Conservation (phyloP, 257 asterid species). For the Lycium barbarum region DNA sequence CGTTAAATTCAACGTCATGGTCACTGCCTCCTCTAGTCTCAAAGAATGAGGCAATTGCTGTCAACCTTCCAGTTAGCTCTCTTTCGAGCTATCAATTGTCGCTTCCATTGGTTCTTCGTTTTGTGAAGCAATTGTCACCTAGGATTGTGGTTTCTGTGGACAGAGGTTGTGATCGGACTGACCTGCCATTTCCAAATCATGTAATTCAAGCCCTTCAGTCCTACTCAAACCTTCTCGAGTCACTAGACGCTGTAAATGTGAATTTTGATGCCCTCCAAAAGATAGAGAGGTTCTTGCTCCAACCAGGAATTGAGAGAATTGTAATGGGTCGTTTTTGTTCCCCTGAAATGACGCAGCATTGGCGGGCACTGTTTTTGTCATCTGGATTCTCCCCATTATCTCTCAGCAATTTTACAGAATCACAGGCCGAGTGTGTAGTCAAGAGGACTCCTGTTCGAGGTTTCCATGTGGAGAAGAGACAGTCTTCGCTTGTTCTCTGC, state of each 20-base stretch:
- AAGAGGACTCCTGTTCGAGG: conserved; percentile 90
- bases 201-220: conserved; percentile 83
- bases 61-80: conserved; percentile 77
- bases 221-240: conserved; percentile 75
- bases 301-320: conserved; percentile 75
- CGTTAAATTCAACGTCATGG: conserved; percentile 72
- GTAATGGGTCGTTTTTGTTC: conserved; percentile 57
- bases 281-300: conserved; percentile 86
- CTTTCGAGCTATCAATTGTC: conserved; percentile 57
- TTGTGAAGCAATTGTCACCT: conserved; percentile 78
- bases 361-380: conserved; percentile 83
- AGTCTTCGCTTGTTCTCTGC: conserved; percentile 85
- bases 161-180: conserved; percentile 87
- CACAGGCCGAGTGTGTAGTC: conserved; percentile 89
- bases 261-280: conserved; percentile 76
- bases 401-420: conserved; percentile 86
- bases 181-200: conserved; percentile 87
- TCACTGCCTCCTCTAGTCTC: conserved; percentile 50
- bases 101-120: conserved; percentile 68
- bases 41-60: conserved; percentile 72
- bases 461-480: conserved; percentile 92
- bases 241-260: conserved; percentile 84
- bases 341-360: conserved; percentile 87
- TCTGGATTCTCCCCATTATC: conserved; percentile 74
- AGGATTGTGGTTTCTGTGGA: conserved; percentile 89